Evolutionary conservation across 1,284 basidiomycete genomes (phyloP).

Genomic region (Pascua guehoae): DNA sequence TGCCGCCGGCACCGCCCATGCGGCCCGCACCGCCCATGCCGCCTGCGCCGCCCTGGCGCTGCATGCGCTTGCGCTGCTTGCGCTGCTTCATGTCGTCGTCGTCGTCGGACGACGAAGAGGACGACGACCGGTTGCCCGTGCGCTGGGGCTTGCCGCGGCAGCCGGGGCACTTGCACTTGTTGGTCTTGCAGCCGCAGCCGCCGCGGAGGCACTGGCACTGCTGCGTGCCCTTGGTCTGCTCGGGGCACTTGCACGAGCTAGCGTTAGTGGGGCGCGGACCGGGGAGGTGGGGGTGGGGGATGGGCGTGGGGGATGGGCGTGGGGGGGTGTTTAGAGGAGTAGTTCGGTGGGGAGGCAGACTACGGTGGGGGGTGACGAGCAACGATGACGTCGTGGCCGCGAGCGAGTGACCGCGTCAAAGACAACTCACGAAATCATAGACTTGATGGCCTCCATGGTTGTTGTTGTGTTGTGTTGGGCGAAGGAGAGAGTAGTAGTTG

Average conservation of each 20-base stretch:
- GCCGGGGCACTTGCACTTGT: slow-evolving; percentile 23
- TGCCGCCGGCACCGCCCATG: no score
- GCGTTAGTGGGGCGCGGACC: background rate
- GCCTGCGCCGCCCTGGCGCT: background rate
- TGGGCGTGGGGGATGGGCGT: no score
- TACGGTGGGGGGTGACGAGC: no score
- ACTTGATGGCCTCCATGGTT: slow-evolving; percentile 19
- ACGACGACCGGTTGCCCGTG: slow-evolving; percentile 7
- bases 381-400: no score
- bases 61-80: slow-evolving; percentile 11
- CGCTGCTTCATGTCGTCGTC: slow-evolving; percentile 6
- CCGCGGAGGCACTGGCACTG: slow-evolving; percentile 12
- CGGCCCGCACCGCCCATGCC: background rate
- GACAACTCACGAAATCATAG: slow-evolving; percentile 10
- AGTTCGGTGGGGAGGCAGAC: no score
- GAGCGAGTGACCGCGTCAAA: no score
- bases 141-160: slow-evolving; percentile 4
- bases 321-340: no score
- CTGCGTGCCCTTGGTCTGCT: background rate
- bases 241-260: slow-evolving; percentile 20
- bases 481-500: background rate
- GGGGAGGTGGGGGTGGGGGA: background rate
- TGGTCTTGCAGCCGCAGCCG: slow-evolving; percentile 15
- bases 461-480: background rate
- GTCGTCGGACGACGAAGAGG: slow-evolving; percentile 7